Conservation (phyloP, 2,329 filamentous ascomycete genomes). For the Aspergillus sp. region DNA sequence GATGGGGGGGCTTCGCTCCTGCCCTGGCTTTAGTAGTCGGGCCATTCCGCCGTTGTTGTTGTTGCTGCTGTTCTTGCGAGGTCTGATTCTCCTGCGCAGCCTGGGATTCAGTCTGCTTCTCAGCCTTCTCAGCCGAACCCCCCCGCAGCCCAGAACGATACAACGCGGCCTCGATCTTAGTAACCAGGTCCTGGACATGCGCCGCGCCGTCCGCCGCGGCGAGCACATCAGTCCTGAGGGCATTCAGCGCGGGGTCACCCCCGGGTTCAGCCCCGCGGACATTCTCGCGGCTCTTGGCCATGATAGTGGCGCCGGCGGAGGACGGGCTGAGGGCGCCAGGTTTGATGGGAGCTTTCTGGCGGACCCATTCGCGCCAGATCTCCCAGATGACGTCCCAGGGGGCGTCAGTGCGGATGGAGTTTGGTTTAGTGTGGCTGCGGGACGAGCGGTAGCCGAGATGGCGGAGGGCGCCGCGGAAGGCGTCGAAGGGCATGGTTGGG, state of each 20-base stretch:
- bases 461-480: slow-evolving; percentile 70
- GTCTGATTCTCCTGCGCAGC: neutral
- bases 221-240: slow-evolving; percentile 29
- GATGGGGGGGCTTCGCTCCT: slow-evolving; percentile 9
- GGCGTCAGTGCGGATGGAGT: slow-evolving; percentile 87
- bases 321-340: slow-evolving; percentile 58
- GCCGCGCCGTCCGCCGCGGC: slow-evolving; percentile 23
- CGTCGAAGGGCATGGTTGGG: slow-evolving; percentile 66
- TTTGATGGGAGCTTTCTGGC: slow-evolving; percentile 70
- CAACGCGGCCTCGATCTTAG: slow-evolving; percentile 36
- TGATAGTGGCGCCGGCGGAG: slow-evolving; percentile 63
- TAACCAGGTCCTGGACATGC: slow-evolving; percentile 30
- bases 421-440: slow-evolving; percentile 79
- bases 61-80: neutral
- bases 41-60: neutral
- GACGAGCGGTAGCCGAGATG: slow-evolving; percentile 73
- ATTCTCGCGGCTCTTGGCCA: slow-evolving; percentile 39
- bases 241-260: slow-evolving; percentile 21
- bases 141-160: slow-evolving; percentile 26
- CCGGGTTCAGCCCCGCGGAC: slow-evolving; percentile 19
- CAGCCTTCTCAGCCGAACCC: slow-evolving; percentile 5
- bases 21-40: neutral
- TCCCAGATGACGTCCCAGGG: slow-evolving; percentile 88
- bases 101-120: neutral
- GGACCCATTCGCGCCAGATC: slow-evolving; percentile 83